A percentile compares a stretch with the other conserved stretches of the same genome.
phyloP scores from a whole-genome alignment of 1,284 basidiomycete genomes.

The Austropuccinia psidii region DNA sequence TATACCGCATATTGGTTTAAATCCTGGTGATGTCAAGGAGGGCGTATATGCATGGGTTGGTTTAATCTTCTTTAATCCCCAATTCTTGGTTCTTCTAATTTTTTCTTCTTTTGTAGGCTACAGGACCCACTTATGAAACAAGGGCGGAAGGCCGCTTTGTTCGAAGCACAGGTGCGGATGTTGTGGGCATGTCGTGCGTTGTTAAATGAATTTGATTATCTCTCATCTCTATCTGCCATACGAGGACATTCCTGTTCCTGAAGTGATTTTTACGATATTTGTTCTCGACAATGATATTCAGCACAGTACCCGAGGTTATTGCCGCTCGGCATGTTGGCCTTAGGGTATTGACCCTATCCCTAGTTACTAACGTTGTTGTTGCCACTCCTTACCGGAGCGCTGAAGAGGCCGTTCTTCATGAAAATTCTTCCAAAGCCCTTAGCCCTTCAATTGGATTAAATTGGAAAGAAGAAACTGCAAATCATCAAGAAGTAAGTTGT shows the following conservation, averaged over 20 bases:
- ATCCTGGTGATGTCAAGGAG: constrained; percentile 56
- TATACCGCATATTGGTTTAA: constrained; percentile 41
- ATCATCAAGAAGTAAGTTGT: constrained; percentile 28
- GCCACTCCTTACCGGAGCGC: constrained; percentile 40
- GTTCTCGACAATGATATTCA: neutral
- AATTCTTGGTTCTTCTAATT: neutral
- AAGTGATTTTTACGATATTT: neutral
- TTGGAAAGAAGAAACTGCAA: constrained; percentile 34
- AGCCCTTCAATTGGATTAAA: neutral
- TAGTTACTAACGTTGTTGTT: constrained; percentile 45
- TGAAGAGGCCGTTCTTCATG: constrained; percentile 37
- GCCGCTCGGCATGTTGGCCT: constrained; percentile 59
- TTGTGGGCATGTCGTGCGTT: constrained; percentile 33
- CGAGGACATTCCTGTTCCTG: neutral
- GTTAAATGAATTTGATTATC: neutral
- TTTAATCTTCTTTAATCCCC: constrained; percentile 47
- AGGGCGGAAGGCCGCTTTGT: constrained; percentile 70
- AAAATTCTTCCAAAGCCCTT: neutral
- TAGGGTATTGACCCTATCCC: constrained; percentile 42
- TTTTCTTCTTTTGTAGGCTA: neutral
- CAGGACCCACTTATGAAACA: constrained; percentile 67
- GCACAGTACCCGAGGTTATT: constrained; percentile 71
- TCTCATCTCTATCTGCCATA: neutral
- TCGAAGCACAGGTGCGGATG: constrained; percentile 57
- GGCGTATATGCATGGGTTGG: constrained; percentile 78